Evolutionary conservation across 1,139 yeast genomes (phyloP).

Genomic region (Starmera stellimalicola): DNA sequence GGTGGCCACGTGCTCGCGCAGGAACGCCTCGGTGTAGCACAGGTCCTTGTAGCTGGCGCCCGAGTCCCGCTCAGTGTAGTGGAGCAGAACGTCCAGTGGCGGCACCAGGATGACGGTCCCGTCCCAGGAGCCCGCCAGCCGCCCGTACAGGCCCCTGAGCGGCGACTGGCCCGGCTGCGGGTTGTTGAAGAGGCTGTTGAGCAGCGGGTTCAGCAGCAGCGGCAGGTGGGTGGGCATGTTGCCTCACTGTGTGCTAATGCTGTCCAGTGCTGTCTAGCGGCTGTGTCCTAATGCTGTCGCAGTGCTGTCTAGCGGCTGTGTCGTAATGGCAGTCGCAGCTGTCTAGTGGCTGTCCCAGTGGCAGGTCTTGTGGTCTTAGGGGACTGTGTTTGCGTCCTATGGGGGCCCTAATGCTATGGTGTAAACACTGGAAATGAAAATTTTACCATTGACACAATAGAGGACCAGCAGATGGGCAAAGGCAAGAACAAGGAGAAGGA

Average conservation of each 20-base stretch:
- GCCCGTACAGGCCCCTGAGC: slow-evolving; percentile 37
- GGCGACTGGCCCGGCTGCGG: slow-evolving; percentile 45
- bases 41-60: slow-evolving; percentile 40
- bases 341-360: background rate
- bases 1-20: slow-evolving; percentile 58
- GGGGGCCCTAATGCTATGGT: too few relatives aligned
- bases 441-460: too few relatives aligned
- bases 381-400: too few relatives aligned
- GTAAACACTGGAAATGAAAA: too few relatives aligned
- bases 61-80: slow-evolving; percentile 42
- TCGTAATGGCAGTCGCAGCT: background rate
- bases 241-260: too few relatives aligned
- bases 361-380: background rate
- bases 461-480: slow-evolving; percentile 63
- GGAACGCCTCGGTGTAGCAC: slow-evolving; percentile 58
- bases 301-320: background rate
- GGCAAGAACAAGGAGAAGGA: slow-evolving; percentile 55
- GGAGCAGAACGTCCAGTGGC: slow-evolving; percentile 39
- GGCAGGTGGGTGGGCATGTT: slow-evolving; percentile 28
- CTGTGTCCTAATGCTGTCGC: background rate
- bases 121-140: slow-evolving; percentile 17
- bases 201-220: slow-evolving; percentile 48
- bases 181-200: slow-evolving; percentile 61
- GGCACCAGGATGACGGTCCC: slow-evolving; percentile 53
- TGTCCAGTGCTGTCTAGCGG: background rate